These are phyloP conservation scores for Picochlorum sp. DNA, from an alignment of 139 green algal species.

Conservation along the genomic window DNA sequence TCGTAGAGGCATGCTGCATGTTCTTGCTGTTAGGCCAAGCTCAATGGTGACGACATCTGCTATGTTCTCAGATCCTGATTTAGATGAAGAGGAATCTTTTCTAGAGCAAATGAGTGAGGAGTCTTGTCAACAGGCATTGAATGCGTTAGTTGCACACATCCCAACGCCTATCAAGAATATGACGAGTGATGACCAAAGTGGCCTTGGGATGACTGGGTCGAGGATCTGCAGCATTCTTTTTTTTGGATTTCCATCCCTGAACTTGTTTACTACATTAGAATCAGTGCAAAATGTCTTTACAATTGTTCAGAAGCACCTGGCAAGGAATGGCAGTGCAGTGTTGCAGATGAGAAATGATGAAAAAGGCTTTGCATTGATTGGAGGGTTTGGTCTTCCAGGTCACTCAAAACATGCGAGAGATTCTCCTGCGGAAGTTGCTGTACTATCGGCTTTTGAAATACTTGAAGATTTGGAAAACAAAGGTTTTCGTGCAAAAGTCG, in stretches of 20 bases:
- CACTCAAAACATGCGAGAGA: constrained; percentile 52
- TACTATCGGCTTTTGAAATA: constrained; percentile 10
- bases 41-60: too few species aligned
- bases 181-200: background rate
- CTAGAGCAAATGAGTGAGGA: too few species aligned
- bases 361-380: constrained; percentile 80
- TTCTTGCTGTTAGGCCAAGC: too few species aligned
- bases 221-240: constrained; percentile 72
- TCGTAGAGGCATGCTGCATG: background rate
- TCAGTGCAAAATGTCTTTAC: constrained; percentile 41
- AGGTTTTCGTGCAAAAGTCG: constrained; percentile 21
- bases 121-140: too few species aligned
- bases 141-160: background rate
- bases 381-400: constrained; percentile 69
- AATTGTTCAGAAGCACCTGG: constrained; percentile 60
- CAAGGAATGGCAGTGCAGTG: constrained; percentile 55
- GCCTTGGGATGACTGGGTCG: constrained; percentile 63
- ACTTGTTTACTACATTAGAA: constrained; percentile 10
- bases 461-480: background rate
- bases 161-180: background rate
- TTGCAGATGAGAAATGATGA: constrained; percentile 78
- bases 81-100: too few species aligned
- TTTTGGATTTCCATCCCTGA: constrained; percentile 72
- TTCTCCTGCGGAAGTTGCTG: too few species aligned
- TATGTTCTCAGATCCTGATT: too few species aligned